phyloP scores from a whole-genome alignment of 257 asterid species.

The Ophiorrhiza pumila region DNA sequence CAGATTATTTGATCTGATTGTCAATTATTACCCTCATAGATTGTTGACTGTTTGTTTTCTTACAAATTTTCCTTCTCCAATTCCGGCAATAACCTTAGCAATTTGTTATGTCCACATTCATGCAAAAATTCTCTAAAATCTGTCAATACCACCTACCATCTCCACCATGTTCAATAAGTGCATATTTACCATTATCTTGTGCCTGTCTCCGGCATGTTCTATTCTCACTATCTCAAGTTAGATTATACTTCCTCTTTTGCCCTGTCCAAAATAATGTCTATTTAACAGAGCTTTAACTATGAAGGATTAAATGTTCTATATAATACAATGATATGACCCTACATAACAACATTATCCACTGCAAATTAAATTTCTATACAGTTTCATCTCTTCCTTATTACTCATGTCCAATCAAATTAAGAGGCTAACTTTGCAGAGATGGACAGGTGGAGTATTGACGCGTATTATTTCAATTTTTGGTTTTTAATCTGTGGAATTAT shows the following conservation, averaged over 20 bases:
- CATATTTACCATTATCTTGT: not conserved
- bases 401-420: not conserved
- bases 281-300: not conserved
- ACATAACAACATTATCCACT: too few species aligned
- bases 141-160: not conserved
- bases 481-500: not conserved
- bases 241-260: not conserved
- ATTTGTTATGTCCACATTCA: not conserved
- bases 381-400: not conserved
- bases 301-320: not conserved
- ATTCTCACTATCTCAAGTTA: not conserved
- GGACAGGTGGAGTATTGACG: not conserved
- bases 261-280: not conserved
- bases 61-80: not conserved
- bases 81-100: not conserved
- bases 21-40: not conserved
- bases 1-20: not conserved
- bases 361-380: not conserved
- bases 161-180: not conserved
- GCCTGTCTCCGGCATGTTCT: too few species aligned
- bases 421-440: not conserved
- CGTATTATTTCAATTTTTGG: not conserved
- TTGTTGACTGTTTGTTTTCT: not conserved
- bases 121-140: not conserved
- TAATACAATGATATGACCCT: too few species aligned